phyloP scores from a whole-genome alignment of 495 filamentous ascomycete genomes.

The Astrocystis sublimbata region DNA sequence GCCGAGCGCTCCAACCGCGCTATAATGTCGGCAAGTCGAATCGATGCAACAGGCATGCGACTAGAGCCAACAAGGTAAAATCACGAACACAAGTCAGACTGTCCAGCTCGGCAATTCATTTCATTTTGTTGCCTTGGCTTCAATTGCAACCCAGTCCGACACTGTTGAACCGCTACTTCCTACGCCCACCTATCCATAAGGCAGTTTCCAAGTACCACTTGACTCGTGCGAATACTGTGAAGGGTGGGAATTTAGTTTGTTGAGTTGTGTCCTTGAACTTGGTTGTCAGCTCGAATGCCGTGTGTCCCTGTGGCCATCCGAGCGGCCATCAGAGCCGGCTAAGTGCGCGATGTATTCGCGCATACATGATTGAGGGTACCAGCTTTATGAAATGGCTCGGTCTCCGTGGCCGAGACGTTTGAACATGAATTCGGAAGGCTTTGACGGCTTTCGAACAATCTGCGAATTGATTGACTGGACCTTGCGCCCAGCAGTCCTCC shows the following conservation, averaged over 20 bases:
- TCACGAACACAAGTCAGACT: background rate
- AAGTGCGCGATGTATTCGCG: background rate
- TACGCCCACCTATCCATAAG: background rate
- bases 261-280: background rate
- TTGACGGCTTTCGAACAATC: background rate
- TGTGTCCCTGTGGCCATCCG: background rate
- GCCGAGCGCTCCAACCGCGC: constrained; percentile 14
- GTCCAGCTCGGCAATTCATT: constrained; percentile 9
- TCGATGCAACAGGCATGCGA: constrained; percentile 10
- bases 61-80: constrained; percentile 7
- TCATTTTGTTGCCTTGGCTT: background rate
- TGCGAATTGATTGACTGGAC: background rate
- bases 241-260: background rate
- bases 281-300: background rate
- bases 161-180: background rate
- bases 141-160: too few relatives aligned
- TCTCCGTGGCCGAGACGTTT: background rate
- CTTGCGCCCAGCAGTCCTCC: too few relatives aligned
- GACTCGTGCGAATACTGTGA: too few relatives aligned
- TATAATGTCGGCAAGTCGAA: constrained; percentile 13
- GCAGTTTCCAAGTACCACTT: background rate
- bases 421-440: background rate
- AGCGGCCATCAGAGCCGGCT: background rate
- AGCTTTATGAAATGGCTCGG: background rate
- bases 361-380: background rate